Evolutionary conservation across 2,329 filamentous ascomycete species (phyloP).

Genomic region (Trichoderma arundinaceum): DNA sequence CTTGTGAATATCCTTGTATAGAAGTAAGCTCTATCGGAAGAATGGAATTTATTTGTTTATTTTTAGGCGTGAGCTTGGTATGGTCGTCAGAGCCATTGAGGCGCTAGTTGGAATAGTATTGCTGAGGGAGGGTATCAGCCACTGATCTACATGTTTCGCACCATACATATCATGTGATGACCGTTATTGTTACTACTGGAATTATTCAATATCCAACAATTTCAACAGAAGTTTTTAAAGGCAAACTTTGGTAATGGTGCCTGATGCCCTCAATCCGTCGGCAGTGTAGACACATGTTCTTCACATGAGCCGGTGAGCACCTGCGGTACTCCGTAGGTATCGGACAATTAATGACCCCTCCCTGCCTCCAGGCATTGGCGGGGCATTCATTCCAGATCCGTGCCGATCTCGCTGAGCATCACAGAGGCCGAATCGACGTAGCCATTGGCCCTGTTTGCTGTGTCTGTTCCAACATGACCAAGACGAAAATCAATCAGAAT

Average conservation of each 20-base stretch:
- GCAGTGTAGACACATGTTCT: background rate
- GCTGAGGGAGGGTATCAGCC: too few species aligned
- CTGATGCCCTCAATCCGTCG: background rate
- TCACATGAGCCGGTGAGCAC: too few species aligned
- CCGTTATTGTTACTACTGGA: background rate
- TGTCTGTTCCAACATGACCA: too few species aligned
- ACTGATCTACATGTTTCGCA: background rate
- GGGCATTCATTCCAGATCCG: slow-evolving; percentile 22
- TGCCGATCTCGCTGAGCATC: slow-evolving; percentile 15
- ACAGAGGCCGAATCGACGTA: background rate
- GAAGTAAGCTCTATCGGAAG: background rate
- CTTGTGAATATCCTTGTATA: background rate
- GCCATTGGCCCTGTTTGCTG: background rate
- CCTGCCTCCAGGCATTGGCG: background rate
- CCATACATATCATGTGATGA: too few species aligned
- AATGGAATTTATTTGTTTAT: background rate
- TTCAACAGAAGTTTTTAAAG: background rate
- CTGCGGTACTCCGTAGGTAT: background rate
- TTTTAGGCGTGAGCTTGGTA: background rate
- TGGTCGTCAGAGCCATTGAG: background rate
- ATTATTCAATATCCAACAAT: background rate
- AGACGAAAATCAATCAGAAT: background rate
- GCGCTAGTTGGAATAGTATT: too few species aligned
- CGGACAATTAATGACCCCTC: slow-evolving; percentile 11
- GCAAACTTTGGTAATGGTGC: background rate